Conservation (phyloP, 2,329 filamentous ascomycete genomes). For the Chaetomiaceae sp. region DNA sequence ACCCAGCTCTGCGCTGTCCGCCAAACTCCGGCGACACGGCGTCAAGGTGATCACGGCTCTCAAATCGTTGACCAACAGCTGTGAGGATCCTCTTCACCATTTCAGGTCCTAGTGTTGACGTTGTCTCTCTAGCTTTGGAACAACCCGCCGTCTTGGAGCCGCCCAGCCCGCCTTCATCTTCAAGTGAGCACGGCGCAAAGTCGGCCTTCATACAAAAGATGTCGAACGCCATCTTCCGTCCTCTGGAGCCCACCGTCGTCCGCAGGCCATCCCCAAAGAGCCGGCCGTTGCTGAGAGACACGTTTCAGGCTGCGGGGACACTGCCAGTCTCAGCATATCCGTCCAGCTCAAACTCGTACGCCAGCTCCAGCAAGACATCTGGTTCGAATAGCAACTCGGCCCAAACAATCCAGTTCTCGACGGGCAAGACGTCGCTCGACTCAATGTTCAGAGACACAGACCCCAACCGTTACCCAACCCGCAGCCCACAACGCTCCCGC, state of each 20-base stretch:
- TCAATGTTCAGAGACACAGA: constrained; percentile 35
- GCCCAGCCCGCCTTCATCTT: not conserved
- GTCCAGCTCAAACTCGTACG: constrained; percentile 6
- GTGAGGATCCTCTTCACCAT: constrained; percentile 20
- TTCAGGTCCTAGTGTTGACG: not conserved
- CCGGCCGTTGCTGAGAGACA: constrained; percentile 31
- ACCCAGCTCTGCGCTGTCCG: constrained; percentile 26
- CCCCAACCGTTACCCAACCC: constrained; percentile 18
- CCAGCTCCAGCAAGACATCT: constrained; percentile 24
- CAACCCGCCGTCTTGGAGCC: constrained; percentile 18
- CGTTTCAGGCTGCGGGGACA: constrained; percentile 15
- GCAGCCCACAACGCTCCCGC: constrained; percentile 16
- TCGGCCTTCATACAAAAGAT: constrained; percentile 33
- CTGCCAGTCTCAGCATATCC: constrained; percentile 13
- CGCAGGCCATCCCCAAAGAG: constrained; percentile 37
- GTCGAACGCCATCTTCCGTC: constrained; percentile 38
- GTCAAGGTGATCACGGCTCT: constrained; percentile 41
- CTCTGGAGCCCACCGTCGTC: constrained; percentile 40
- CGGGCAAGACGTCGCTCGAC: constrained; percentile 38
- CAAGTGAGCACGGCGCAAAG: constrained; percentile 11
- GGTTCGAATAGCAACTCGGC: constrained; percentile 21
- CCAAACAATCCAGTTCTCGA: constrained; percentile 27
- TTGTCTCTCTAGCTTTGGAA: constrained; percentile 9
- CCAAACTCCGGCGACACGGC: constrained; percentile 39
- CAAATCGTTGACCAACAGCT: constrained; percentile 39